These are phyloP conservation scores for Jimgerdemannia flammicorona DNA, from an alignment of 192 early-diverging fungal genomes.

Conservation along the genomic window DNA sequence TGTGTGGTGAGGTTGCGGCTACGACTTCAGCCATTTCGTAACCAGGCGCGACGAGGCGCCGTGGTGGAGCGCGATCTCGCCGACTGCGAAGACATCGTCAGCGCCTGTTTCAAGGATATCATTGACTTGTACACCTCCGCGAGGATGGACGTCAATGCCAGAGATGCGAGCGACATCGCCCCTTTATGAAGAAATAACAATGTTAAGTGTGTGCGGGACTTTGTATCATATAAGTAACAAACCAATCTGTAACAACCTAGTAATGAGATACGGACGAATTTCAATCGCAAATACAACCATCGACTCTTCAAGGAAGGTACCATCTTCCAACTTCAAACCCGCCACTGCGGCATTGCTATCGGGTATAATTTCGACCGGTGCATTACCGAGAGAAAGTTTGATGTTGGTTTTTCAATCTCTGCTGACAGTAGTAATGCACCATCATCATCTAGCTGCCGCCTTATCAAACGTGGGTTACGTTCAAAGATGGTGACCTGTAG, in stretches of 20 bases:
- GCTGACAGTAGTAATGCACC: conserved; percentile 42
- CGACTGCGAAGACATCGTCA: conserved; percentile 53
- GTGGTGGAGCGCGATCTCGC: conserved; percentile 50
- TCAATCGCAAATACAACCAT: conserved; percentile 54
- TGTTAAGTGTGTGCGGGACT: too few relatives aligned
- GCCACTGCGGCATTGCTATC: conserved; percentile 14
- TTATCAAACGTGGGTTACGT: conserved; percentile 40
- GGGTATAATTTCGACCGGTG: conserved; percentile 28
- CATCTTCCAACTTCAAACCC: conserved; percentile 33
- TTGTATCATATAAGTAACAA: too few relatives aligned
- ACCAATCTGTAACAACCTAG: too few relatives aligned
- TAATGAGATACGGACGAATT: conserved; percentile 31
- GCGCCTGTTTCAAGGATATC: conserved; percentile 37
- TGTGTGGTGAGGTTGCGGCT: conserved; percentile 41
- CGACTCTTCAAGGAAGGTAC: conserved; percentile 33
- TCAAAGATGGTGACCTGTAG: conserved; percentile 51
- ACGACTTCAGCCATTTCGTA: conserved; percentile 73
- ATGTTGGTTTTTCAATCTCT: conserved; percentile 51
- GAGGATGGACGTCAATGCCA: conserved; percentile 35
- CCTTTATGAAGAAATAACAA: conserved; percentile 4
- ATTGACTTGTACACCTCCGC: conserved; percentile 65
- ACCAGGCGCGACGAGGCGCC: conserved; percentile 58
- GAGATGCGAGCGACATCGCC: conserved; percentile 52
- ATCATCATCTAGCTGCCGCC: conserved; percentile 54
- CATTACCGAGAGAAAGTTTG: conserved; percentile 19